phyloP scores from a whole-genome alignment of 805 yeast genomes.

The Millerozyma acaciae region DNA sequence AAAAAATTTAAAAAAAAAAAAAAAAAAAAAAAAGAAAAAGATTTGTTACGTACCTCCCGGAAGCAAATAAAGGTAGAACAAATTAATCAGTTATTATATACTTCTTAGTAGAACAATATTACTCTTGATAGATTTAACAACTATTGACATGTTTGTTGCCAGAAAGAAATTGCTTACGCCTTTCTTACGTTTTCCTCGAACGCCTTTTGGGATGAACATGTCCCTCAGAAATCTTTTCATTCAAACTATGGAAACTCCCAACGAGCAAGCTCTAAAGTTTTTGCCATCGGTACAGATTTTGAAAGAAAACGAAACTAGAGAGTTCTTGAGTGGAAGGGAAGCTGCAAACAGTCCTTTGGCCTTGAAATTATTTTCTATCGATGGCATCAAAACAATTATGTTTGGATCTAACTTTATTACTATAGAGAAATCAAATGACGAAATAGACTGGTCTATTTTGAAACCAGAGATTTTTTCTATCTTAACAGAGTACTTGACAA shows the following conservation, averaged over 20 bases:
- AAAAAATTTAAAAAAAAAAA: no score
- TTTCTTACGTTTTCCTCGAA: no score
- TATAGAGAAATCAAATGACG: constrained; percentile 55
- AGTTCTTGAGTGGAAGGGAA: constrained; percentile 71
- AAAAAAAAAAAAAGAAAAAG: no score
- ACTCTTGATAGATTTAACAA: no score
- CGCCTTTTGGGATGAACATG: no score
- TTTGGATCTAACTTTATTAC: constrained; percentile 84
- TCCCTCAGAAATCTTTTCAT: constrained; percentile 50
- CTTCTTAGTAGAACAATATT: no score
- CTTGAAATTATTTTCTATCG: constrained; percentile 65
- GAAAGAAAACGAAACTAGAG: constrained; percentile 61
- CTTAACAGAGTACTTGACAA: constrained; percentile 51
- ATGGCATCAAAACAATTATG: constrained; percentile 73
- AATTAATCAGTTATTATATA: no score
- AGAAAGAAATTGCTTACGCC: no score
- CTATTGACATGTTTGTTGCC: no score
- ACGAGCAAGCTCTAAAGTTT: constrained; percentile 81
- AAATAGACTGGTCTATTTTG: constrained; percentile 54
- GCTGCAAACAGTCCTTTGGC: constrained; percentile 76
- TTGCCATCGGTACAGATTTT: constrained; percentile 70
- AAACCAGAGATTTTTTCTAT: constrained; percentile 66
- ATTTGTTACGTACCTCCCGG: no score
- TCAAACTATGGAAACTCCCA: constrained; percentile 83
- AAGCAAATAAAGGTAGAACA: no score